phyloP scores from a whole-genome alignment of 108 stramenopile genomes.

The Aurantiochytrium sp. region DNA sequence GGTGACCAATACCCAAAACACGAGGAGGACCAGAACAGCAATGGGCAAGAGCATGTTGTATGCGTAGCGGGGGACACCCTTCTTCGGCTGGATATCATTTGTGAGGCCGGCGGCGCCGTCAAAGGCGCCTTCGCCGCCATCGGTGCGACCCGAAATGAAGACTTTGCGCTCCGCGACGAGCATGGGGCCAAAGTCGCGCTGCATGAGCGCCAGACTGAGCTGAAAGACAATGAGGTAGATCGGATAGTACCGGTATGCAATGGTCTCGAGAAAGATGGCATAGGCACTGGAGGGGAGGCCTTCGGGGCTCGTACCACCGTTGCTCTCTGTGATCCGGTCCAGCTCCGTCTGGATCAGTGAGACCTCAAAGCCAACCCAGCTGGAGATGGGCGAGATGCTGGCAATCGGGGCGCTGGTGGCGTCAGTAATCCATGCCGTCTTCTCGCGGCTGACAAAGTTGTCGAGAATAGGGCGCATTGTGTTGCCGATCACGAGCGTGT shows the following conservation, averaged over 20 bases:
- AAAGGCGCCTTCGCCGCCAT: slow-evolving; percentile 54
- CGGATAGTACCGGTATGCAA: slow-evolving; percentile 55
- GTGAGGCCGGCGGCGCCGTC: background rate
- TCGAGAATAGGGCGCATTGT: slow-evolving; percentile 49
- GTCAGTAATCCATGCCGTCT: slow-evolving; percentile 59
- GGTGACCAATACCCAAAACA: slow-evolving; percentile 46
- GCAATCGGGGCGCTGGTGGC: slow-evolving; percentile 57
- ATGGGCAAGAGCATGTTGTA: slow-evolving; percentile 51
- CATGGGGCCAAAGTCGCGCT: slow-evolving; percentile 61
- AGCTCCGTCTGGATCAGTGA: slow-evolving; percentile 49
- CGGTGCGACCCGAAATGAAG: slow-evolving; percentile 50
- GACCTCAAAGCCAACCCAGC: slow-evolving; percentile 56
- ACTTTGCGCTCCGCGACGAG: slow-evolving; percentile 55
- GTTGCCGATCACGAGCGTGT: slow-evolving; percentile 49
- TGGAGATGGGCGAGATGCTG: slow-evolving; percentile 44
- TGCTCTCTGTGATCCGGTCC: background rate
- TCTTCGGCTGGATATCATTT: slow-evolving; percentile 34
- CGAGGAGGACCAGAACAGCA: slow-evolving; percentile 41
- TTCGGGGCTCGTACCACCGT: background rate
- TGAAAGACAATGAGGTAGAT: slow-evolving; percentile 39
- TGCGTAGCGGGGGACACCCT: slow-evolving; percentile 48
- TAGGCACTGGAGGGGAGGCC: slow-evolving; percentile 35
- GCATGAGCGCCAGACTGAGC: slow-evolving; percentile 24
- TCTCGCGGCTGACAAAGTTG: slow-evolving; percentile 45
- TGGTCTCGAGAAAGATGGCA: slow-evolving; percentile 51